Percentiles rank a stretch among this genome's conserved stretches.
phyloP scores from a whole-genome alignment of 2,329 filamentous ascomycete species.

The Colletotrichum phormii region DNA sequence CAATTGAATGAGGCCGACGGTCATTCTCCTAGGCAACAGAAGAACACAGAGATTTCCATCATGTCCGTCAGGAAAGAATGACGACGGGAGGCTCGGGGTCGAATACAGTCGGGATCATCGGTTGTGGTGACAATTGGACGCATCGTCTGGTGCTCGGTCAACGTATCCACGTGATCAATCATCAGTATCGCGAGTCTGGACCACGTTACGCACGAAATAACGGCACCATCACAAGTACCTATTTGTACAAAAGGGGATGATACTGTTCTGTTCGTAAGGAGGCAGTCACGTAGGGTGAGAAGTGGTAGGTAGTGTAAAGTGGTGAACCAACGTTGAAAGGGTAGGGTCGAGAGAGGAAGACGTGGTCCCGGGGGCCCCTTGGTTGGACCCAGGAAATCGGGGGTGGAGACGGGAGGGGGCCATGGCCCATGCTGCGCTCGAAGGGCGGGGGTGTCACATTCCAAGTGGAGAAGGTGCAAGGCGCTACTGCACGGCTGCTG shows the following conservation, averaged over 20 bases:
- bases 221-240: background rate
- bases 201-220: background rate
- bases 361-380: background rate
- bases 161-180: background rate
- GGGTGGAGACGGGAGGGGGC: background rate
- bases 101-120: background rate
- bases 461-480: slow-evolving; percentile 11
- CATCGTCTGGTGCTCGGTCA: background rate
- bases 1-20: background rate
- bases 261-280: too few species aligned
- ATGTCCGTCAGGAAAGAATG: background rate
- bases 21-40: background rate
- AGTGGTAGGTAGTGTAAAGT: background rate
- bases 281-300: too few species aligned
- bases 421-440: too few species aligned
- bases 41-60: background rate
- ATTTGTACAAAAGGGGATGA: too few species aligned
- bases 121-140: background rate
- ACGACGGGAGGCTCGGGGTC: background rate
- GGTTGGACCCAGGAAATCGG: slow-evolving; percentile 5
- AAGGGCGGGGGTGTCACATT: slow-evolving; percentile 1
- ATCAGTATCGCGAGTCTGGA: slow-evolving; percentile 9
- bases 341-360: slow-evolving; percentile 6
- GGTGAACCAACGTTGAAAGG: slow-evolving; percentile 9
- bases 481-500: slow-evolving; percentile 15